Conservation (phyloP, 257 asterid species). For the Anisodus acutangulus region DNA sequence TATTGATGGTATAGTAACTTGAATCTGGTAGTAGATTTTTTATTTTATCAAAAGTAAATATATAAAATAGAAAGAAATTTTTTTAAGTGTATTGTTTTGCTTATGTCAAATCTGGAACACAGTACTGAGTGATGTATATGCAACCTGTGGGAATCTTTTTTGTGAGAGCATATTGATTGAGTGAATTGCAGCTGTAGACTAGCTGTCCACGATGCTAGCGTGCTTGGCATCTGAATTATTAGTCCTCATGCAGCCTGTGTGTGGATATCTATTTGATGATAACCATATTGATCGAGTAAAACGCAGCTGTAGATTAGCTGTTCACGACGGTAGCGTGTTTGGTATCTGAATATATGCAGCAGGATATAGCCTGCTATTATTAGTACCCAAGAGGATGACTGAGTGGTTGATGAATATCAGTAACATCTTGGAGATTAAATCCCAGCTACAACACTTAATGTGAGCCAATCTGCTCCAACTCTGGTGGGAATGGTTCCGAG, state of each 20-base stretch:
- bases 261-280: neutral
- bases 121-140: neutral
- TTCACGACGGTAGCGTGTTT: neutral
- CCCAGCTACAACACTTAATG: neutral
- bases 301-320: neutral
- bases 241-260: neutral
- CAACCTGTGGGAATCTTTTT: neutral
- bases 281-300: neutral
- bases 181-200: neutral
- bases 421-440: neutral
- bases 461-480: neutral
- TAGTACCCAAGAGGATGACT: neutral
- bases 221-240: neutral
- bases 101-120: neutral
- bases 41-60: neutral
- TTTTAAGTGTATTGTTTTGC: neutral
- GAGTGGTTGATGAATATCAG: slow-evolving; percentile 2
- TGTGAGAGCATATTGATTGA: neutral
- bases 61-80: neutral
- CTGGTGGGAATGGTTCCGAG: neutral
- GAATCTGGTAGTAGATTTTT: neutral
- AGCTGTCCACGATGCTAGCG: neutral
- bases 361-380: neutral
- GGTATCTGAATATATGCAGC: neutral
- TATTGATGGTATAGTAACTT: neutral